phyloP scores from a whole-genome alignment of 768 basidiomycete species.

The Rubroboletus pulcherrimus region DNA sequence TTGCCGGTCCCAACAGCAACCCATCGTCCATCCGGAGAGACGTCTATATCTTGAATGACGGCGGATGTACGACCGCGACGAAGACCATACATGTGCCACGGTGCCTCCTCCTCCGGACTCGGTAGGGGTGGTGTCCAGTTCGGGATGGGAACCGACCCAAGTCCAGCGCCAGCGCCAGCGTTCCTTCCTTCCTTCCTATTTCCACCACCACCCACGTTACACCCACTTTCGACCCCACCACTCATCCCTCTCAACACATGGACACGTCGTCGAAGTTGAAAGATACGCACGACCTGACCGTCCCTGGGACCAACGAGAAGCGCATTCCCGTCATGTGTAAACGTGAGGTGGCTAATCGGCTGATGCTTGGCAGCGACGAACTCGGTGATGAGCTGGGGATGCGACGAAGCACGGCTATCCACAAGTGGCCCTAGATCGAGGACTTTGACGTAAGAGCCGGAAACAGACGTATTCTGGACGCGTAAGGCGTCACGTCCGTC shows the following conservation, averaged over 20 bases:
- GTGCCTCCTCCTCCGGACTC: constrained; percentile 20
- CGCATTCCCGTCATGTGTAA: constrained; percentile 51
- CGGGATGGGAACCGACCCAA: neutral
- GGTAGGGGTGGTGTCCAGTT: constrained; percentile 1
- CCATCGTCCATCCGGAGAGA: constrained; percentile 57
- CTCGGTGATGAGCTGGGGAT: constrained; percentile 39
- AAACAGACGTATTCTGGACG: constrained; percentile 12
- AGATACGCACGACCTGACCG: constrained; percentile 52
- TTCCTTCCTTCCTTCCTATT: constrained; percentile 1
- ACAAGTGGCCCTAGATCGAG: constrained; percentile 48
- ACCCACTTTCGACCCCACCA: neutral
- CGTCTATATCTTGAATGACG: constrained; percentile 48
- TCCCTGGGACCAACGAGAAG: constrained; percentile 50
- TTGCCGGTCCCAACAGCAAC: constrained; percentile 62
- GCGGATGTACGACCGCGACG: constrained; percentile 70
- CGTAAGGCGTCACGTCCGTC: constrained; percentile 6
- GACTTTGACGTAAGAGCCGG: constrained; percentile 50
- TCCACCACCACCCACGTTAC: neutral
- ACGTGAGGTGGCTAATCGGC: constrained; percentile 44
- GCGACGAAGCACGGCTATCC: constrained; percentile 13
- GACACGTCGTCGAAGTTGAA: constrained; percentile 35
- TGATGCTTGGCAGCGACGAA: constrained; percentile 48
- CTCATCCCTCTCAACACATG: constrained; percentile 16
- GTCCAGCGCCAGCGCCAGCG: neutral
- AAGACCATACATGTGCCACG: constrained; percentile 65